Evolutionary conservation across 108 stramenopile species (phyloP), one percentile per base, ranked within the genome.

Genomic region (Fragilaria radians): DNA sequence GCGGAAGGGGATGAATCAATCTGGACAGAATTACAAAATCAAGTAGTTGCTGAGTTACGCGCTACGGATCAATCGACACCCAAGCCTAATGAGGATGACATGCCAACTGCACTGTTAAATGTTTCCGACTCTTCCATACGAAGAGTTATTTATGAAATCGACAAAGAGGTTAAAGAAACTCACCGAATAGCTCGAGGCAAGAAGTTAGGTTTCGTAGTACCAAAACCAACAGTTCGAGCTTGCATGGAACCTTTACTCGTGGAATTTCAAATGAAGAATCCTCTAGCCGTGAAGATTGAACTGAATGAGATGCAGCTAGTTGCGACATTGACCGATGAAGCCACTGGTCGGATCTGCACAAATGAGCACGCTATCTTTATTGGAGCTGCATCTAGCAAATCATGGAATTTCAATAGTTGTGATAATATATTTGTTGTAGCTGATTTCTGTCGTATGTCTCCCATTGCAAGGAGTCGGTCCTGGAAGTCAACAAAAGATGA

Each of bases 251-350:
- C 91, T 21, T 51, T 87, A 25, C 57, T 67, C 54, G 83, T 86
- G 18, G 74, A 77, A 22, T 85, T 88, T 57, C 57, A 48, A 0
- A 19, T 89, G 28, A 62, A 57, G 18, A 92, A 92, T 61, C 83
- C 91, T 1, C 49, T 92, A 26, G 69, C 72, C 28, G 58, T 92
- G 18, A 72, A 74, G 11, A 68, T 92, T 46, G 63, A 76, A 30
- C 29, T 88, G 30, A 74, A 62, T 0, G 71, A 86, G 46, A 63
- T 92, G 19, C 91, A 92, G 60, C 52, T 92, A 22, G 87, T 92
- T 0, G 91, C 83, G 21, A 69, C 68, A 5, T 49, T 77, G 31
- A 59, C 65, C 7, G 79, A 72, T 58, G 52, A 47, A 11, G 56
- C 62, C 34, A 48, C 58, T 0, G 69, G 65, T 9, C 28, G 62